Evolutionary conservation across 768 basidiomycete species (phyloP), one percentile per base, ranked within the genome.

Genomic region (Tubosaeta brunneosetosa): DNA sequence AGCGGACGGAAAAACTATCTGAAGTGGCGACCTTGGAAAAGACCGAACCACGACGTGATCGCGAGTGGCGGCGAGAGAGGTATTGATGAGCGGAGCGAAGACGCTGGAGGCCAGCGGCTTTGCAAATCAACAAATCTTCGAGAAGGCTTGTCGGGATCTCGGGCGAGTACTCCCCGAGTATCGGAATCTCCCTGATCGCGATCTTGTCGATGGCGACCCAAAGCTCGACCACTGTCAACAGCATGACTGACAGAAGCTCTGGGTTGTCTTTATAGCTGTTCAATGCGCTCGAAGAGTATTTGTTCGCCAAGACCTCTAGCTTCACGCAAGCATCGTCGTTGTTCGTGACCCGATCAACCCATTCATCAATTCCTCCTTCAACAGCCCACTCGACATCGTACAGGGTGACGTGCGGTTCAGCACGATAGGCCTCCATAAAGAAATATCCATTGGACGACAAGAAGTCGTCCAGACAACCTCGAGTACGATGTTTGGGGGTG

Each of bases 231-330:
- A 41, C 47, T 4, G 65, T 64, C 44, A 82, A 59, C 34, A 81
- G 55, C 70, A 81, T 75, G 2, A 73, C 49, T 0, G 78, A 79
- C 5, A 65, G 37, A 29, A 66, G 58, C 45, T 78, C 77, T 14
- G 34, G 34, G 34, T 36, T 36, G 13, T n/a, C 16, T 36, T 8
- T 4, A 36, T 36, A 36, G 14, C 14, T 36, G 4, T 3, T 13
- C 13, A 16, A 7, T 36, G 34, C 34, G 7, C 34, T 36, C 14
- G 34, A 36, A 5, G 34, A 36, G 34, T 36, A 36, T n/a, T 36
- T 16, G 14, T 36, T 36, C 34, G 14, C 34, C 34, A 36, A 16
- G 34, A 36, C 13, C 34, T 36, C 34, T 13, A 36, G 34, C 16
- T 36, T 36, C 34, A 42, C 17, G 1, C 66, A 67, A 8, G 61